Evolutionary conservation across 768 basidiomycete genomes (phyloP).

Genomic region (Hemileccinum rubropunctum): DNA sequence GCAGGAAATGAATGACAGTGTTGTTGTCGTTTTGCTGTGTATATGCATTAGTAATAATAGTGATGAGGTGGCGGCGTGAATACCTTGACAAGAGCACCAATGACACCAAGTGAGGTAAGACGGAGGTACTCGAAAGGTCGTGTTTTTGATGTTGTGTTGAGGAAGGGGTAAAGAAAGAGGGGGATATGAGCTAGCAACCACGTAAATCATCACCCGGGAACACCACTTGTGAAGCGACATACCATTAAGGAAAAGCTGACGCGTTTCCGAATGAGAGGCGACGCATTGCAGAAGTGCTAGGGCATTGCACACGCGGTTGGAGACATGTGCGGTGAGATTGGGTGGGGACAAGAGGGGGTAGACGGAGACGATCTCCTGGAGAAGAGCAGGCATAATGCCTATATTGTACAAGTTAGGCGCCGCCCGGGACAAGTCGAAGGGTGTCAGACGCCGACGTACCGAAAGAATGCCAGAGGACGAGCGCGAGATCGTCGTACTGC

Average conservation of each 20-base stretch:
- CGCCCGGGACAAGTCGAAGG: not conserved
- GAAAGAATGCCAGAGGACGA: constrained; percentile 98
- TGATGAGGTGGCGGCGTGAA: constrained; percentile 14
- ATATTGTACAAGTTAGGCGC: not conserved
- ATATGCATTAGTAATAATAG: constrained; percentile 10
- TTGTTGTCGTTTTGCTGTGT: constrained; percentile 97
- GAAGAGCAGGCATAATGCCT: constrained; percentile 97
- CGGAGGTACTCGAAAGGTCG: constrained; percentile 99
- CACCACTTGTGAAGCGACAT: constrained; percentile 10
- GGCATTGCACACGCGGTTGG: constrained; percentile 98
- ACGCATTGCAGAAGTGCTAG: constrained; percentile 97
- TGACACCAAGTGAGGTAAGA: constrained; percentile 98
- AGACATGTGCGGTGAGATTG: constrained; percentile 94
- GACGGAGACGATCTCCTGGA: constrained; percentile 98
- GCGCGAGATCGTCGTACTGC: constrained; percentile 96
- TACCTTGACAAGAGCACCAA: constrained; percentile 97
- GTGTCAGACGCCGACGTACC: constrained; percentile 46
- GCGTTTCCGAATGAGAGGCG: constrained; percentile 94
- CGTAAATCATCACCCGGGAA: not conserved
- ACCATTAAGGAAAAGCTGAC: constrained; percentile 95
- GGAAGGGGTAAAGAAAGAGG: constrained; percentile 91
- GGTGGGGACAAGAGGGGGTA: constrained; percentile 96
- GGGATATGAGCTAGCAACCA: constrained; percentile 86
- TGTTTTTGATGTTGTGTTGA: constrained; percentile 98
- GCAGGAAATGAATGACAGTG: constrained; percentile 97